These are phyloP conservation scores for Neoboletus subvelutipes DNA, from an alignment of 768 basidiomycete genomes.

Conservation along the genomic window DNA sequence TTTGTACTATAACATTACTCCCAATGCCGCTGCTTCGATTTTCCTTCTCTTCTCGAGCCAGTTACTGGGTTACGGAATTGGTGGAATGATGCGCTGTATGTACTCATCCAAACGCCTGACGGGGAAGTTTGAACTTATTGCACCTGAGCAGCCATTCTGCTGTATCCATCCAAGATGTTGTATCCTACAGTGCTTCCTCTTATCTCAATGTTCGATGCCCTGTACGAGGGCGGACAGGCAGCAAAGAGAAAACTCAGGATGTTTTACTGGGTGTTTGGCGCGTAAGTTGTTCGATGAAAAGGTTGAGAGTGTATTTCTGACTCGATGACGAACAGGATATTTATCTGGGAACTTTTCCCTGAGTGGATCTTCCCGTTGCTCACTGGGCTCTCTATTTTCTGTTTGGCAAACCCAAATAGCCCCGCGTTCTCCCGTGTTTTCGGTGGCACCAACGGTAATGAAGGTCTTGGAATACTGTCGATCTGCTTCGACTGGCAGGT, in stretches of 20 bases:
- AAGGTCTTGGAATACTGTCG: slow-evolving; percentile 61
- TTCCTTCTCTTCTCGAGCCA: slow-evolving; percentile 42
- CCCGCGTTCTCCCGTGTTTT: slow-evolving; percentile 45
- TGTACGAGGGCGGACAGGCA: slow-evolving; percentile 42
- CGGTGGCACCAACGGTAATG: slow-evolving; percentile 65
- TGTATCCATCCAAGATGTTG: slow-evolving; percentile 49
- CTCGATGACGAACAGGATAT: slow-evolving; percentile 32
- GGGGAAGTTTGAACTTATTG: not conserved
- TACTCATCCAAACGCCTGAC: not conserved
- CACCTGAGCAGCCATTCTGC: slow-evolving; percentile 15
- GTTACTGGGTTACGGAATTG: slow-evolving; percentile 51
- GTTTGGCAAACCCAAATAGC: slow-evolving; percentile 48
- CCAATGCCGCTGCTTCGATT: slow-evolving; percentile 46
- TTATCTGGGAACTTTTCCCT: slow-evolving; percentile 27
- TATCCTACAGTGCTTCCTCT: slow-evolving; percentile 35
- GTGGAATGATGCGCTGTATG: slow-evolving; percentile 51
- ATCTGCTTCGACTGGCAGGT: slow-evolving; percentile 59
- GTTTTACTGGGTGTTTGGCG: slow-evolving; percentile 22
- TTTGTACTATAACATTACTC: slow-evolving; percentile 51
- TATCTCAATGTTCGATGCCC: slow-evolving; percentile 29
- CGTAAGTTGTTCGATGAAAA: slow-evolving; percentile 24
- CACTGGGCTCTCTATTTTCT: slow-evolving; percentile 63
- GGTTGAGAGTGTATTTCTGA: slow-evolving; percentile 11
- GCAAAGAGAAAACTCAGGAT: slow-evolving; percentile 41
- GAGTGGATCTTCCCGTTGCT: slow-evolving; percentile 52